Evolutionary conservation across 2,329 filamentous ascomycete species (phyloP).

Genomic region (Metarhizium robertsii): DNA sequence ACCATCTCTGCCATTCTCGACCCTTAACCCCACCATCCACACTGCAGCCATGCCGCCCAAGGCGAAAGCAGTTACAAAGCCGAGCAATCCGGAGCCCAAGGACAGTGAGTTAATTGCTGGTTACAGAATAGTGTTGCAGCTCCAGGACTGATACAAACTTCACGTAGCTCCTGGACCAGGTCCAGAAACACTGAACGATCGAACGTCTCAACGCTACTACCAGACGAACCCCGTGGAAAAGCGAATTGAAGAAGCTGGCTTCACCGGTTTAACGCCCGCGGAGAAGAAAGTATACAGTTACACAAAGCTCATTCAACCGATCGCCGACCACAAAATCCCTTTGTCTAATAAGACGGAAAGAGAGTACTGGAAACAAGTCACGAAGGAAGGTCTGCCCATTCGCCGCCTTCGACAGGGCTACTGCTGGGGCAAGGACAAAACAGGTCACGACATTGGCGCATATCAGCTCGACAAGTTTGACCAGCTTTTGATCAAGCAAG

Average conservation of each 20-base stretch:
- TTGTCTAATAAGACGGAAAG: constrained; percentile 39
- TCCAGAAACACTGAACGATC: constrained; percentile 39
- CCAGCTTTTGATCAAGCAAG: constrained; percentile 30
- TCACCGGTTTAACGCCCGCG: constrained; percentile 34
- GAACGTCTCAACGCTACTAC: constrained; percentile 36
- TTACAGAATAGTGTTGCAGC: neutral
- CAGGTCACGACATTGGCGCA: constrained; percentile 38
- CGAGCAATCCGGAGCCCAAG: constrained; percentile 13
- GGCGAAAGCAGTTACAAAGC: constrained; percentile 12
- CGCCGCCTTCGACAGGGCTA: constrained; percentile 31
- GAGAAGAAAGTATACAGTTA: constrained; percentile 42
- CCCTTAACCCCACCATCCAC: constrained; percentile 11
- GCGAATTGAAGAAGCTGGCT: constrained; percentile 33
- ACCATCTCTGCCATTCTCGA: constrained; percentile 2
- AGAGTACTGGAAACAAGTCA: constrained; percentile 48
- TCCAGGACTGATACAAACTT: neutral
- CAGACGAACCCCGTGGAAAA: constrained; percentile 40
- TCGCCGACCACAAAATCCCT: constrained; percentile 24
- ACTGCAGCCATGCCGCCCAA: constrained; percentile 15
- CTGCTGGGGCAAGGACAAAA: constrained; percentile 42
- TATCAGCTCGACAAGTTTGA: constrained; percentile 38
- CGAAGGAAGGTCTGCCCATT: constrained; percentile 41
- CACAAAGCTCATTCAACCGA: constrained; percentile 34
- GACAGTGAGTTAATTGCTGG: constrained; percentile 6
- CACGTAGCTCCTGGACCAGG: constrained; percentile 20